A percentile compares a stretch with the other conserved stretches of the same genome.
Evolutionary conservation across 1,139 yeast species (phyloP).

Genomic region (Meyerozyma athensensis): DNA sequence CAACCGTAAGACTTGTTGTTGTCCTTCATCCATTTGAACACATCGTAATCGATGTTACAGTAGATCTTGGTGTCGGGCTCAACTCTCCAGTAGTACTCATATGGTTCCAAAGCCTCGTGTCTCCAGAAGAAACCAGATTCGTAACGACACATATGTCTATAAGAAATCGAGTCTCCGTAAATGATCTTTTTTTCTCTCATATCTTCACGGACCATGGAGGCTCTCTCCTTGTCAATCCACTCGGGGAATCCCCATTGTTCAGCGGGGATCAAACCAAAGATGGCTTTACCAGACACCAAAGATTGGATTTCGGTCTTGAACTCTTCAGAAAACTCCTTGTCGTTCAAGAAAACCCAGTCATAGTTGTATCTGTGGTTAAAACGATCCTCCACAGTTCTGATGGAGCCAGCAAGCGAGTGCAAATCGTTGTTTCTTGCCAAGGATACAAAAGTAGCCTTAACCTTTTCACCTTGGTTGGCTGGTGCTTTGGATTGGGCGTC

Average conservation of each 20-base stretch:
- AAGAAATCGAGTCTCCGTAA: conserved; percentile 58
- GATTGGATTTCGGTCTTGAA: conserved; percentile 52
- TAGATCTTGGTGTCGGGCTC: conserved; percentile 78
- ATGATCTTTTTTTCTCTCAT: conserved; percentile 51
- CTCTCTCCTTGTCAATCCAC: conserved; percentile 55
- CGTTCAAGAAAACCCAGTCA: conserved; percentile 85
- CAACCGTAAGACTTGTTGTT: conserved; percentile 72
- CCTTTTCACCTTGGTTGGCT: conserved; percentile 18
- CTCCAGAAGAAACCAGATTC: conserved; percentile 88
- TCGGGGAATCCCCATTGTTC: conserved; percentile 70
- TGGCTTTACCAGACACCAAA: conserved; percentile 49
- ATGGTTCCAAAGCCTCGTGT: conserved; percentile 65
- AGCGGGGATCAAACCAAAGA: conserved; percentile 63
- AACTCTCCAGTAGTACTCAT: conserved; percentile 91
- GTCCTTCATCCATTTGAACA: conserved; percentile 75
- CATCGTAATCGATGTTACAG: conserved; percentile 80
- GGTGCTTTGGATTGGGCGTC: conserved; percentile 32
- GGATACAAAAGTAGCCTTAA: conserved; percentile 79
- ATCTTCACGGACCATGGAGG: conserved; percentile 46
- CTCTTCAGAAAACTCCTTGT: conserved; percentile 62
- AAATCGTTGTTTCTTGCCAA: conserved; percentile 74
- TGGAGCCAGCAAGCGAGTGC: conserved; percentile 61
- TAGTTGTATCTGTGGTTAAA: conserved; percentile 89
- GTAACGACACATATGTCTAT: conserved; percentile 87
- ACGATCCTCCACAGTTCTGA: conserved; percentile 72